Base-by-base conservation (phyloP, 2,329 filamentous ascomycete genomes). In the Ophiocordyceps robertsii region DNA sequence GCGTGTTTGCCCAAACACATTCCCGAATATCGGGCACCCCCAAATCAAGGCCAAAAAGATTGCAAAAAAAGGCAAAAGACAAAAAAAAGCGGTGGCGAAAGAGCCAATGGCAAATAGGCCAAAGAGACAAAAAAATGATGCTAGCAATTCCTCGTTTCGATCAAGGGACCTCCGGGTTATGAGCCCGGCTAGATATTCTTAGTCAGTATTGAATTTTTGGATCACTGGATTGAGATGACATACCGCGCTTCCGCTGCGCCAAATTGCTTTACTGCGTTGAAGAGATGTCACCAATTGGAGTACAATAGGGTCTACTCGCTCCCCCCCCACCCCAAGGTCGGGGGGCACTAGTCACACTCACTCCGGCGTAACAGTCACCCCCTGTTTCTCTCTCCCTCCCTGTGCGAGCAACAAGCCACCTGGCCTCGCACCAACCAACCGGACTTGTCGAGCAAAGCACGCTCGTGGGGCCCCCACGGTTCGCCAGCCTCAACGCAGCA, bases 61-160 rank as follows among this genome's bases (percentile, higher is more conserved):
- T 19, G 19, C 19, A 27, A 40, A 44, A 24, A 35, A 38, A 27
- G n/a, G 16, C 7, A 31, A 14, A 2, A 6, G 17, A 17, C 12
- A 12, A 16, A 29, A 29, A 38, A 43, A 40, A 38, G 6, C 7
- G 9, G 6, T 9, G 9, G 9, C 24, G 6, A 27, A 27, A 27
- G 6, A 6, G 3, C 9, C 3, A 6, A 9, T 27, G 24, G 24
- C 6, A 38, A 29, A 44, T 14, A 1, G 11, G 3, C 24, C 6
- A 3, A 12, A 39, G 29, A 8, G 7, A 31, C 45, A 41, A 43
- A 47, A 29, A 46, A 31, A 42, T 36, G 43, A 36, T 39, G 27
- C 4, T 57, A 57, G 55, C 54, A 57, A 55, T 55, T 56, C 46
- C 48, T 53, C 51, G 52, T 53, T 54, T 54, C 52, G 52, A 54